Evolutionary conservation across 2,329 filamentous ascomycete genomes (phyloP), one percentile per base, ranked within the genome.

Genomic region (Elsinoe arachidis): DNA sequence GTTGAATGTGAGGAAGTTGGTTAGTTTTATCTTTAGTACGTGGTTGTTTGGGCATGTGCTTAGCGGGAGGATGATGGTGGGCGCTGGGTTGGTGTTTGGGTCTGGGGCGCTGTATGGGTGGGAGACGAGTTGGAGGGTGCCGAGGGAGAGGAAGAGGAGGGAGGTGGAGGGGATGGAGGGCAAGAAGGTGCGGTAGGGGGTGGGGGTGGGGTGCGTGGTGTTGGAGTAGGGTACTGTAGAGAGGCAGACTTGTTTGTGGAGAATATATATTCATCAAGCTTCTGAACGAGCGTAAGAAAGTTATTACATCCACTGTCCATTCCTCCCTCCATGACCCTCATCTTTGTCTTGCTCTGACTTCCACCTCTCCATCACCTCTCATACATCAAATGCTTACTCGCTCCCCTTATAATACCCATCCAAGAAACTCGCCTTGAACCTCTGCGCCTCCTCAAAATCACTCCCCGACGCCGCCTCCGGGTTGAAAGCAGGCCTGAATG

Each of bases 31-130:
- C 61, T 71, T 97, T 59, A 96, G 91, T 65, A 95, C 97, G 59
- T 92, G 90, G 81, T 72, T 99, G 1, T 99, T 99, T 73, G 93
- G 92, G 4, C 96, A 99, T 69, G 74, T 80, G 38, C 76, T 99
- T 62, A 83, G 86, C 11, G 73, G 78, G 0, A 86, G 89, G 38
- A 96, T 95, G 60, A 72, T 95, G 55, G 59, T 89, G 3, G 93
- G 93, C 2, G 91, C 92, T 0, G 76, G 83, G 4, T 77, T 97
- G 61, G 93, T 99, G 6, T 99, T 97, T 73, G 81, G 86, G 12
- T 89, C 90, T 0, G 93, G 91, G n/a, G 92, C 85, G 0, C 70
- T 97, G 61, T 99, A 99, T 74, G 91, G 89, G 2, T 80, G 91
- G 66, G 91, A 95, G 64, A 78, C 75, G 6, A 74, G 72, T 37